Percentiles rank a stretch among this genome's conserved stretches.
Conservation (phyloP, 106 monocot species). For the Xerophyta viscosa region DNA sequence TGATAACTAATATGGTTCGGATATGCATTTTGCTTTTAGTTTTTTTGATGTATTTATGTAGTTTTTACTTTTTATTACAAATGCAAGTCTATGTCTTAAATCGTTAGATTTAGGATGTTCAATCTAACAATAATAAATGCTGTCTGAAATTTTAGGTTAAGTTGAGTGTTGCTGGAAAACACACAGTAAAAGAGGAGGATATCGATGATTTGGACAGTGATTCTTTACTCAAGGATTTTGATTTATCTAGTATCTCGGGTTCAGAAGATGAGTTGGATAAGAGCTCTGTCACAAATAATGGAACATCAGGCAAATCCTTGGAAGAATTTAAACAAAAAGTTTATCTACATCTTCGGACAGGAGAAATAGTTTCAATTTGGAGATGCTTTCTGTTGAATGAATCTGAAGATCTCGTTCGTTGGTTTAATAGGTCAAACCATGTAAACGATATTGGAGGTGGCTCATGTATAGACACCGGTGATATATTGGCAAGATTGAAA, state of each 20-base stretch:
- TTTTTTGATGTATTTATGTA: too few species aligned
- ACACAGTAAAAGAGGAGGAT: conserved; percentile 62
- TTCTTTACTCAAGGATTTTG: conserved; percentile 53
- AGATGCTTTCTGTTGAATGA: conserved; percentile 67
- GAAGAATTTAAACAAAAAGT: conserved; percentile 53
- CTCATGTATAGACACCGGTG: conserved; percentile 20
- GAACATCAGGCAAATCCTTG: conserved; percentile 20
- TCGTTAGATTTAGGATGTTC: background rate
- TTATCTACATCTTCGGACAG: conserved; percentile 46
- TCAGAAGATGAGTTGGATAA: conserved; percentile 87
- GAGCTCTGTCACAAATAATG: conserved; percentile 7
- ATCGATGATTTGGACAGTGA: conserved; percentile 35
- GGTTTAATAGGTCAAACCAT: conserved; percentile 14
- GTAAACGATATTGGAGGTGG: conserved; percentile 4
- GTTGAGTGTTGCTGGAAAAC: conserved; percentile 57
- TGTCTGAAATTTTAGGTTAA: conserved; percentile 45
- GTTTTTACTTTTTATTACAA: too few species aligned
- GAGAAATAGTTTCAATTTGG: conserved; percentile 68
- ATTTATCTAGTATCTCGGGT: conserved; percentile 88
- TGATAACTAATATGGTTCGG: too few species aligned
- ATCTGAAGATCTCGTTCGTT: conserved; percentile 43
- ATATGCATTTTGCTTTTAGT: too few species aligned
- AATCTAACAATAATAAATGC: background rate
- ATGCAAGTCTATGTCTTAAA: background rate
- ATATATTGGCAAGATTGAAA: conserved; percentile 53